These are phyloP conservation scores for Cichorium intybus DNA, from an alignment of 140 eudicot species.

Conservation along the genomic window DNA sequence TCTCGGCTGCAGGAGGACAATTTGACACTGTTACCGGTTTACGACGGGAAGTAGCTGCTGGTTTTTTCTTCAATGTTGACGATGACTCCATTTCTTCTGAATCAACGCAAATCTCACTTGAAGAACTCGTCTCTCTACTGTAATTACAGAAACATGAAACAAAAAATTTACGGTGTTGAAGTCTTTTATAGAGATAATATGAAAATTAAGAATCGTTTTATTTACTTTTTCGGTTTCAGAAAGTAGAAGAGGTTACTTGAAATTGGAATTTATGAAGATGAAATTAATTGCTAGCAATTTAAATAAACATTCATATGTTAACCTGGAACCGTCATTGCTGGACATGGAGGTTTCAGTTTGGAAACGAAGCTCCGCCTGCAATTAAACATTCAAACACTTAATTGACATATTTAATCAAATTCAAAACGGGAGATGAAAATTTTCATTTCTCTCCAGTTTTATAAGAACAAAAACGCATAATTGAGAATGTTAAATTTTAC, in stretches of 20 bases:
- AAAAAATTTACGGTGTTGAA: background rate
- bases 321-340: conserved; percentile 56
- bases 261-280: conserved; percentile 6
- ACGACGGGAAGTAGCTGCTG: conserved; percentile 23
- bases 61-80: conserved; percentile 15
- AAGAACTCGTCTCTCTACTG: conserved; percentile 59
- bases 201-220: background rate
- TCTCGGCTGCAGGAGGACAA: conserved; percentile 51
- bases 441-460: conserved; percentile 1
- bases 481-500: conserved; percentile 18
- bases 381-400: conserved; percentile 29
- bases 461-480: background rate
- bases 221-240: conserved; percentile 28
- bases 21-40: conserved; percentile 17
- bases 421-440: conserved; percentile 5
- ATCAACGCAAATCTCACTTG: conserved; percentile 48
- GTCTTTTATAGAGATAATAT: conserved; percentile 10
- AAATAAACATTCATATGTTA: background rate
- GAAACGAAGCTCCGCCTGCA: conserved; percentile 40
- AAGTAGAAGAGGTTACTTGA: conserved; percentile 14
- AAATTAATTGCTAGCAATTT: background rate
- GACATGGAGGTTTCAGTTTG: conserved; percentile 43
- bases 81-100: conserved; percentile 44
- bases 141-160: background rate
- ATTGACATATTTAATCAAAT: background rate